A percentile compares a stretch with the other conserved stretches of the same genome.
Evolutionary conservation across 75 land plant species (phyloP).

Genomic region (Chamaecyparis obtusa): DNA sequence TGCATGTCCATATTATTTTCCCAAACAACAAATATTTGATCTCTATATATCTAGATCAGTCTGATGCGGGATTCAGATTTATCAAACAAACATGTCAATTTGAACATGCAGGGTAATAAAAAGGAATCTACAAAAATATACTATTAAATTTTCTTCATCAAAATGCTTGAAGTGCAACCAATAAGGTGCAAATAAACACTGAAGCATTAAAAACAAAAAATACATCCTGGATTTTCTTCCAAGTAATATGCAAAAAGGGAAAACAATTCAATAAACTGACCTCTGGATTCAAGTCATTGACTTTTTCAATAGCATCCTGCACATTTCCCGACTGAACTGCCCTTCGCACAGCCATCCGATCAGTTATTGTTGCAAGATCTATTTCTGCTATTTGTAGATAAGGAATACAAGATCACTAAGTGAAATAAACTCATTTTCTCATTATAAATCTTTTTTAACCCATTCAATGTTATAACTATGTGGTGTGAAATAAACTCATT

Average conservation of each 20-base stretch:
- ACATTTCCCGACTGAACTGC: constrained; percentile 94
- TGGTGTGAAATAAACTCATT: no score
- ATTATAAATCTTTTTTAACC: no score
- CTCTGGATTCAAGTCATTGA: constrained; percentile 97
- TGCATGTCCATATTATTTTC: neutral
- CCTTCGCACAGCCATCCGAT: constrained; percentile 93
- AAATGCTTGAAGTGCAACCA: neutral
- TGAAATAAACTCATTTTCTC: neutral
- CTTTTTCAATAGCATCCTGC: constrained; percentile 97
- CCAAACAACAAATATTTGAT: neutral
- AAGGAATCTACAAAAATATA: neutral
- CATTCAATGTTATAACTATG: no score
- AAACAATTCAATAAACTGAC: constrained; percentile 25
- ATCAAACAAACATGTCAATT: neutral
- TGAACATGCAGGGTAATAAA: neutral
- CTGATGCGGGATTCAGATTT: neutral
- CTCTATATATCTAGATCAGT: neutral
- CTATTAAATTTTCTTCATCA: neutral
- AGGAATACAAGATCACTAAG: constrained; percentile 24
- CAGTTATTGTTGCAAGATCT: constrained; percentile 91
- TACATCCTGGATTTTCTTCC: neutral
- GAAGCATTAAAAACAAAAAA: neutral
- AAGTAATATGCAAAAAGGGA: neutral
- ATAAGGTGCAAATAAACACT: neutral
- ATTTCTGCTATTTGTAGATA: constrained; percentile 74